Evolutionary conservation across 495 filamentous ascomycete genomes (phyloP).

Genomic region (Xylaria scruposa): DNA sequence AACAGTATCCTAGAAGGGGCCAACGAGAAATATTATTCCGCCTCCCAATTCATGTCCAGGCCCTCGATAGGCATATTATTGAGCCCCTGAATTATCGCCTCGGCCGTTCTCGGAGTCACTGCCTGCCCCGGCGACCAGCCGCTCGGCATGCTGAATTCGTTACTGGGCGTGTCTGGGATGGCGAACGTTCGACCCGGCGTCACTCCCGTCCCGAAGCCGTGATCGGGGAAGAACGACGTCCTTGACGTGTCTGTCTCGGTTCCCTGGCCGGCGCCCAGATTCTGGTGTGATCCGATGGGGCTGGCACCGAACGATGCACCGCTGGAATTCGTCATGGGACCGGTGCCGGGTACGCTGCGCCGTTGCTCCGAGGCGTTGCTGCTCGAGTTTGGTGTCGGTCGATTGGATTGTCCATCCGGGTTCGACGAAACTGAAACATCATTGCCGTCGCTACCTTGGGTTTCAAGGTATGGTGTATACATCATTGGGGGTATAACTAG

Average conservation of each 20-base stretch:
- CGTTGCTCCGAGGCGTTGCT: conserved; percentile 53
- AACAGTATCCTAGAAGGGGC: not conserved
- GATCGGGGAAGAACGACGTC: conserved; percentile 44
- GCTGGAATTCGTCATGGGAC: conserved; percentile 39
- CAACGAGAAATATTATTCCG: not conserved
- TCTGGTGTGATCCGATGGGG: conserved; percentile 48
- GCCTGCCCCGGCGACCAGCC: conserved; percentile 48
- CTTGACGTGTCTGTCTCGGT: conserved; percentile 40
- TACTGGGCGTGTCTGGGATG: conserved; percentile 42
- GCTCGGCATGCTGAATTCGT: conserved; percentile 45
- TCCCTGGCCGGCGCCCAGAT: conserved; percentile 36
- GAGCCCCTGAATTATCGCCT: conserved; percentile 58
- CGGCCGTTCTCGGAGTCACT: conserved; percentile 55
- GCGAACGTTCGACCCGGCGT: conserved; percentile 41
- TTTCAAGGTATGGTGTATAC: conserved; percentile 37
- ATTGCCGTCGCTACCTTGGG: conserved; percentile 45
- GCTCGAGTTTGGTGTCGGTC: conserved; percentile 61
- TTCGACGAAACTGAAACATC: conserved; percentile 48
- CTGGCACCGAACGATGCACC: conserved; percentile 55
- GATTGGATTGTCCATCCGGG: conserved; percentile 50
- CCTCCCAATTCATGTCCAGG: conserved; percentile 48
- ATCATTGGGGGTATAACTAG: conserved; percentile 41
- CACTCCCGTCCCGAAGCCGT: conserved; percentile 42
- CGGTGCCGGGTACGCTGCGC: conserved; percentile 35
- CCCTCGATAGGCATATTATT: conserved; percentile 53